Base-by-base conservation (phyloP, 2,329 filamentous ascomycete genomes). In the Neobulgaria alba region DNA sequence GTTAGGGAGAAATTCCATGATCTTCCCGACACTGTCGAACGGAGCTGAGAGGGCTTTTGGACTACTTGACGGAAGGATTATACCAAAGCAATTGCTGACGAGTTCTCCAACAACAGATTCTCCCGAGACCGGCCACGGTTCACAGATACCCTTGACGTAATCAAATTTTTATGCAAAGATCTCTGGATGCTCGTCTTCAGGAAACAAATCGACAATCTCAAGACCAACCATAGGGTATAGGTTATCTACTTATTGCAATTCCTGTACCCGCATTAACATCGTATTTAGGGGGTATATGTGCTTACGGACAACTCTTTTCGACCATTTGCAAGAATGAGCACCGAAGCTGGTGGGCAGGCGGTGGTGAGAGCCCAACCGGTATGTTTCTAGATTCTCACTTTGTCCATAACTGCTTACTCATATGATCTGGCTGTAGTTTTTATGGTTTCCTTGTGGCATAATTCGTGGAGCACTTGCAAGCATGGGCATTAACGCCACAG, bases 101-200 rank as follows among this genome's bases (percentile, higher is more conserved):
- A 26, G 7, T 12, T 7, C 12, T 26, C 7, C 12, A 26, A 7
- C 41, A 10, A 36, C 53, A 88, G 85, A 39, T 89, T 92, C 68
- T 87, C 84, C 8, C 73, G 77, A 58, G 85, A 93, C 61, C 75
- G 87, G 38, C 87, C 90, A 30, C 84, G 88, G 36, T 93, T 95
- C 60, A 85, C 82, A 47, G 88, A 95, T 55, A 89, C 89, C 3
- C 77, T 98, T 31, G 92, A 96, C 59, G 84, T 89, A 36, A 98
- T 98, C 61, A 98, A 98, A 63, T 96, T 98, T 59, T 72, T 98
- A 36, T 98, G 92, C 75, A 98, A 98, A 68, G 92, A 98, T 62
- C 72, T 98, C 33, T 98, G 92, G 92, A 88, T 79, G 23, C 72
- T 96, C 15, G 77, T 95, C 12, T 98, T 95, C 64, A 76, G 85